Percentiles rank a stretch among this genome's conserved stretches.
phyloP scores from a whole-genome alignment of 106 monocot species.

The Allium sativum region DNA sequence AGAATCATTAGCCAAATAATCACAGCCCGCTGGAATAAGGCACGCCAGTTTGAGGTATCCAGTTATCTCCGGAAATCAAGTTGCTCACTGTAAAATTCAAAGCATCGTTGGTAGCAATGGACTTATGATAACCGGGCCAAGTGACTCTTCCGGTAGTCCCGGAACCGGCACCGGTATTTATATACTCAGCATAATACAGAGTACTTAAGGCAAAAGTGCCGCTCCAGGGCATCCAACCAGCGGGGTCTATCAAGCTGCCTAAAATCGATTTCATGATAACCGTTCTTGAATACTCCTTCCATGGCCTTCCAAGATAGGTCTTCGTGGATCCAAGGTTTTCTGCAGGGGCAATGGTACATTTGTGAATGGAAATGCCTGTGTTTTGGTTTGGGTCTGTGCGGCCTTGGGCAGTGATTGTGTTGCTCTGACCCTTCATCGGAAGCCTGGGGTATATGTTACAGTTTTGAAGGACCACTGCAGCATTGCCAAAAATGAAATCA shows the following conservation, averaged over 20 bases:
- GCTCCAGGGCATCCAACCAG: slow-evolving; percentile 58
- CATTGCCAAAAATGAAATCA: slow-evolving; percentile 35
- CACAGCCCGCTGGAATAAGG: neutral
- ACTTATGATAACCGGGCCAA: slow-evolving; percentile 27
- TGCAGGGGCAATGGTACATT: slow-evolving; percentile 23
- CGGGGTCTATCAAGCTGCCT: slow-evolving; percentile 27
- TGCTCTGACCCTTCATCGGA: slow-evolving; percentile 43
- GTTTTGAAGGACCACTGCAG: slow-evolving; percentile 45
- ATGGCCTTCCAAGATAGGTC: slow-evolving; percentile 61
- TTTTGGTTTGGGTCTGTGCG: slow-evolving; percentile 75
- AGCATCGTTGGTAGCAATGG: slow-evolving; percentile 14
- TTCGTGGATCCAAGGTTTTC: slow-evolving; percentile 24
- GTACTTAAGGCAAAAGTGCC: slow-evolving; percentile 52
- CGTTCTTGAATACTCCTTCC: slow-evolving; percentile 66
- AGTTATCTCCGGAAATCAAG: slow-evolving; percentile 4
- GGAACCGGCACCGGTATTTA: slow-evolving; percentile 26
- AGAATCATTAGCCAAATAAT: neutral
- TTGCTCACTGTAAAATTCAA: slow-evolving; percentile 21
- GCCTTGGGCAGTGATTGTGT: slow-evolving; percentile 68
- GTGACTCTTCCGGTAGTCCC: slow-evolving; percentile 14
- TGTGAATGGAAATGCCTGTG: slow-evolving; percentile 54
- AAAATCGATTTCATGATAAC: slow-evolving; percentile 53
- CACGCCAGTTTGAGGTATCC: neutral
- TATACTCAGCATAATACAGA: slow-evolving; percentile 52
- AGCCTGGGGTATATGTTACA: slow-evolving; percentile 56